Base-by-base conservation (phyloP, 805 yeast genomes). In the Yarrowia yakushimensis region DNA sequence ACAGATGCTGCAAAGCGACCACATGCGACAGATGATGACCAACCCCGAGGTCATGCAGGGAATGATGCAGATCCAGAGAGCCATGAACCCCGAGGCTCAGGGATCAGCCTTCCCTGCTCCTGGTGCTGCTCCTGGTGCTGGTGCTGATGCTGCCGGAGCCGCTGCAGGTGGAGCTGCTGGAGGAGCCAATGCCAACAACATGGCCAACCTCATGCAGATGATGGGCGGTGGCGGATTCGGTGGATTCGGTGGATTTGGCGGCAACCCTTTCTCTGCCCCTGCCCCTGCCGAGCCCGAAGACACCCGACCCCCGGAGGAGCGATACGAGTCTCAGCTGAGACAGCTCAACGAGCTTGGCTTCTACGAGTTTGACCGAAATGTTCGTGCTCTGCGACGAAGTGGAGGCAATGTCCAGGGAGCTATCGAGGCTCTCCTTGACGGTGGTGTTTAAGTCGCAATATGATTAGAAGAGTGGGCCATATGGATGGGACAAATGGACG, bases 341-440 rank as follows among this genome's bases (percentile, higher is more conserved):
- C 93, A 87, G 71, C 77, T 86, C 69, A 88, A 87, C 71, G 93
- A 88, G 70, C 86, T 88, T 82, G 94, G 94, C 7, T 93, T 93
- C 77, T 84, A 83, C 67, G 97, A 93, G 68, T 93, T 93, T 72
- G 98, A 93, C 68, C 82, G 89, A 68, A 94, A 94, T 71, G 91
- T 94, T 23, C 85, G 85, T 28, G 98, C 98, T 1, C 81, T 94
- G 69, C 85, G 97, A 77, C 85, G 98, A 76, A 85, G 93, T 62
- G 99, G 99, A 33, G 99, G 99, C 9, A 89, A 92, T 66, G 97
- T 93, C 25, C 97, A 93, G 76, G 97, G 97, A 48, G 99, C 99
- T 11, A 80, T 93, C 59, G 97, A 93, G 74, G 88, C 90, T 61
- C 77, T 92, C 68, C 80, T 92, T 63, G 87, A 81, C 65, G 88